phyloP scores from a whole-genome alignment of 2,329 filamentous ascomycete species.

The Tolypocladium amazonense region DNA sequence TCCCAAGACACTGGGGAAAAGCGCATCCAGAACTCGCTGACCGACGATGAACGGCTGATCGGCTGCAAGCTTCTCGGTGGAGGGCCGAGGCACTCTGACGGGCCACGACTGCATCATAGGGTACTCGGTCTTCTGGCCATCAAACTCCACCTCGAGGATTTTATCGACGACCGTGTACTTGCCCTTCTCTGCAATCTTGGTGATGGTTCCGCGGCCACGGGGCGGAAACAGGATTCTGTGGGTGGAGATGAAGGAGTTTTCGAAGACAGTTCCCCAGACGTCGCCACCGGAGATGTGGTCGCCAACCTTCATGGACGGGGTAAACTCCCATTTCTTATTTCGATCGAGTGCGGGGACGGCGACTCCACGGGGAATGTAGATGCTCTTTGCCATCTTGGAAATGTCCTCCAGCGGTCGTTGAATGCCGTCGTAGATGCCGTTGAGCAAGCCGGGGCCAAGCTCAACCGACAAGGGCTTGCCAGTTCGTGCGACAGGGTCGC shows the following conservation, averaged over 20 bases:
- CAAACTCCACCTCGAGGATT: conserved; percentile 91
- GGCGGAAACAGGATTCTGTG: conserved; percentile 92
- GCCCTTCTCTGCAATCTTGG: conserved; percentile 78
- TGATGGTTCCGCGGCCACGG: conserved; percentile 83
- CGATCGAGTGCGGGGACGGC: conserved; percentile 79
- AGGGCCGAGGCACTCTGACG: conserved; percentile 87
- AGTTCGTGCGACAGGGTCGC: conserved; percentile 82
- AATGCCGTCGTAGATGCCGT: conserved; percentile 99
- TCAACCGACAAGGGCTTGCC: conserved; percentile 97
- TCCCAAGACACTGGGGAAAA: conserved; percentile 94
- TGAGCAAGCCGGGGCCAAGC: conserved; percentile 90
- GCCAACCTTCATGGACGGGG: conserved; percentile 80
- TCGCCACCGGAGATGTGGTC: conserved; percentile 96
- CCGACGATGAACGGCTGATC: conserved; percentile 90
- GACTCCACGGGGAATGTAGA: conserved; percentile 97
- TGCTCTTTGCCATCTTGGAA: conserved; percentile 65
- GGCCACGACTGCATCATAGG: conserved; percentile 99
- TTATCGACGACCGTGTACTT: conserved; percentile 91
- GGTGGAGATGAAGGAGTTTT: conserved; percentile 89
- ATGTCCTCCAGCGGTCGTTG: conserved; percentile 89
- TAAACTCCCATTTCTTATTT: conserved; percentile 93
- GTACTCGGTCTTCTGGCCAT: conserved; percentile 87
- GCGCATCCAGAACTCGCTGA: conserved; percentile 88
- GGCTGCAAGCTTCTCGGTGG: conserved; percentile 83
- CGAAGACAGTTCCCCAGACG: conserved; percentile 87